Conservation (phyloP, 2,329 filamentous ascomycete genomes). For the Trichoderma polysporum region DNA sequence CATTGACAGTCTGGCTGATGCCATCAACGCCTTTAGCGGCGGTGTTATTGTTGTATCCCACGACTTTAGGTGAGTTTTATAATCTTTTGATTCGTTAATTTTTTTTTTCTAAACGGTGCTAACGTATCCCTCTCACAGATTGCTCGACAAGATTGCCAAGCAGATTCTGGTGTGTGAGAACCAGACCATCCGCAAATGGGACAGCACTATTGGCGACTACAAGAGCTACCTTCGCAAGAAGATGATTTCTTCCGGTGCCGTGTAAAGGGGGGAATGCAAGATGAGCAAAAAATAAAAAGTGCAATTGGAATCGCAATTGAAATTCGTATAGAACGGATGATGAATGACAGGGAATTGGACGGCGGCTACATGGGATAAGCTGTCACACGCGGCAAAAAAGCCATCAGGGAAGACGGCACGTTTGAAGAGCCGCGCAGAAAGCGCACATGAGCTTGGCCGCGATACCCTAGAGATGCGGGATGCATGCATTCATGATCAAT, state of each 20-base stretch:
- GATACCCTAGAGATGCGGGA: slow-evolving; percentile 34
- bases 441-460: slow-evolving; percentile 32
- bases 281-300: slow-evolving; percentile 2
- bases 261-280: slow-evolving; percentile 52
- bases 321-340: slow-evolving; percentile 28
- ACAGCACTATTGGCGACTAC: slow-evolving; percentile 87
- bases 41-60: slow-evolving; percentile 98
- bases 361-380: slow-evolving; percentile 22
- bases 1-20: slow-evolving; percentile 95
- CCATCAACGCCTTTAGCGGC: slow-evolving; percentile 93
- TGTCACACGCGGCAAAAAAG: slow-evolving; percentile 22
- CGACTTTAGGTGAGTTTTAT: slow-evolving; percentile 82
- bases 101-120: background rate
- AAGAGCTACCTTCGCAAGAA: slow-evolving; percentile 99
- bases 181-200: slow-evolving; percentile 88
- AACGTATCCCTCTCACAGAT: slow-evolving; percentile 50
- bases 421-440: slow-evolving; percentile 16
- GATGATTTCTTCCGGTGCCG: slow-evolving; percentile 87
- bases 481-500: slow-evolving; percentile 27
- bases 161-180: slow-evolving; percentile 99
- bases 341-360: slow-evolving; percentile 21
- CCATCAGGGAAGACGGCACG: slow-evolving; percentile 23
- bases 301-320: slow-evolving; percentile 13
- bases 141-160: slow-evolving; percentile 99
- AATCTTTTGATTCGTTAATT: background rate